These are phyloP conservation scores for Exophiala dermatitidis DNA, from an alignment of 2,329 filamentous ascomycete genomes.

Conservation along the genomic window DNA sequence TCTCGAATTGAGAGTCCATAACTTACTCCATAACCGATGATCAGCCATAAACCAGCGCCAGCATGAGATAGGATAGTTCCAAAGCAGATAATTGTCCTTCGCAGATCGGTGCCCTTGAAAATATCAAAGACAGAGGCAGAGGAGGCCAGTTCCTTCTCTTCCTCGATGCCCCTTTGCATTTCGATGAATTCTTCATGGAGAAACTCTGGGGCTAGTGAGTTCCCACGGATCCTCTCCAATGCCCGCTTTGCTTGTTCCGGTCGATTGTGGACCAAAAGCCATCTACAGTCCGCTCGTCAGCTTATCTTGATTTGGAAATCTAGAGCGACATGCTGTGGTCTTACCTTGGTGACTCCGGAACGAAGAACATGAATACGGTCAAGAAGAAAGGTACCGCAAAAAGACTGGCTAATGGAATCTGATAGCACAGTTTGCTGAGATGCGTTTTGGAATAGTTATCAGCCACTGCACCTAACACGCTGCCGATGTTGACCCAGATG, in stretches of 20 bases:
- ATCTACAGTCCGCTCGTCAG: constrained; percentile 1
- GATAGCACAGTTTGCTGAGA: constrained; percentile 38
- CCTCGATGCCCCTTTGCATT: constrained; percentile 23
- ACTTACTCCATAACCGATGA: constrained; percentile 4
- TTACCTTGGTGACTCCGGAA: constrained; percentile 42
- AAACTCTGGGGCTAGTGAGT: constrained; percentile 6
- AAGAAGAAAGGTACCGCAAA: constrained; percentile 45
- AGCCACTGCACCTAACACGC: constrained; percentile 41
- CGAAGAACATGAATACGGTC: constrained; percentile 40
- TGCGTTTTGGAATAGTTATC: constrained; percentile 38
- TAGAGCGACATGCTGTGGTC: not conserved
- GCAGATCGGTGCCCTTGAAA: constrained; percentile 30
- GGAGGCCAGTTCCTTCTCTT: constrained; percentile 14
- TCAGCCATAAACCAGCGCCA: constrained; percentile 12
- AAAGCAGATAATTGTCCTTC: constrained; percentile 42
- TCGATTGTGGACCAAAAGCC: constrained; percentile 20
- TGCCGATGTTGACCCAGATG: constrained; percentile 45
- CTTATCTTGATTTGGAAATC: not conserved
- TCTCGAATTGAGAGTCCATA: not conserved
- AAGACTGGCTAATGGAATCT: constrained; percentile 43
- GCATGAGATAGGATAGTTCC: constrained; percentile 45
- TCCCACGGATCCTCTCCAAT: constrained; percentile 12
- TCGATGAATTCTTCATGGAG: constrained; percentile 20
- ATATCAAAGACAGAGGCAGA: constrained; percentile 28
- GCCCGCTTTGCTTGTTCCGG: constrained; percentile 15